These are phyloP conservation scores for Cladosporium cucumerinum DNA, from an alignment of 2,329 filamentous ascomycete genomes.

Conservation along the genomic window DNA sequence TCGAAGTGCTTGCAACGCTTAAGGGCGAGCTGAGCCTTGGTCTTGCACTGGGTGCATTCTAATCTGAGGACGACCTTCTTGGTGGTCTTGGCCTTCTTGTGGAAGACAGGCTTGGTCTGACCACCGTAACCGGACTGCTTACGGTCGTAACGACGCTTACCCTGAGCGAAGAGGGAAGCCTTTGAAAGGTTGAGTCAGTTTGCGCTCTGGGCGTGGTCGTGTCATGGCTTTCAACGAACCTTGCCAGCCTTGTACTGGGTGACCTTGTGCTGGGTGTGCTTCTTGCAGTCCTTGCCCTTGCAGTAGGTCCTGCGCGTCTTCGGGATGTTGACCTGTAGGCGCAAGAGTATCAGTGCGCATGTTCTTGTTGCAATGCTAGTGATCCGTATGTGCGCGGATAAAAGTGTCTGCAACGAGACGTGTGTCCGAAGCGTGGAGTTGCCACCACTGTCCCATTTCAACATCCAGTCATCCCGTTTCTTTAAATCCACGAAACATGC, in stretches of 20 bases:
- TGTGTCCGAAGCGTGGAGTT: constrained; percentile 10
- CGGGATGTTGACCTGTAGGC: constrained; percentile 86
- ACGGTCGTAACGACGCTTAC: constrained; percentile 99
- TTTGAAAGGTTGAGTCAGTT: constrained; percentile 33
- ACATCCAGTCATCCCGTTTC: constrained; percentile 17
- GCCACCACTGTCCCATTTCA: constrained; percentile 10
- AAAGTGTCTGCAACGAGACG: background rate
- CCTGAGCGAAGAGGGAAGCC: constrained; percentile 94
- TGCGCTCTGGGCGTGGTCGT: background rate
- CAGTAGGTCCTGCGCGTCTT: constrained; percentile 97
- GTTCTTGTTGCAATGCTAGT: constrained; percentile 2
- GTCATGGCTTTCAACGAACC: constrained; percentile 46
- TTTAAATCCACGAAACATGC: background rate
- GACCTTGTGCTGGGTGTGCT: constrained; percentile 78
- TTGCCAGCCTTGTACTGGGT: constrained; percentile 98
- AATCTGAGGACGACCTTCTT: constrained; percentile 99
- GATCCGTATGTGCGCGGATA: constrained; percentile 16
- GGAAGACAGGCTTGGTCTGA: constrained; percentile 99
- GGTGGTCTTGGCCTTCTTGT: constrained; percentile 99
- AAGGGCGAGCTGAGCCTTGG: constrained; percentile 93
- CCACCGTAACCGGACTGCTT: constrained; percentile 99
- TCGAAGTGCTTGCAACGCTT: constrained; percentile 99
- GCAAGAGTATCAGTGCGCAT: constrained; percentile 18
- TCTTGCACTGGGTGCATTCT: constrained; percentile 97
- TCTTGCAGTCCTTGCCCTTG: constrained; percentile 89